A percentile compares a stretch with the other conserved stretches of the same genome.
phyloP scores from a whole-genome alignment of 139 green algal species.

The Deuterostichococcus epilithicus region DNA sequence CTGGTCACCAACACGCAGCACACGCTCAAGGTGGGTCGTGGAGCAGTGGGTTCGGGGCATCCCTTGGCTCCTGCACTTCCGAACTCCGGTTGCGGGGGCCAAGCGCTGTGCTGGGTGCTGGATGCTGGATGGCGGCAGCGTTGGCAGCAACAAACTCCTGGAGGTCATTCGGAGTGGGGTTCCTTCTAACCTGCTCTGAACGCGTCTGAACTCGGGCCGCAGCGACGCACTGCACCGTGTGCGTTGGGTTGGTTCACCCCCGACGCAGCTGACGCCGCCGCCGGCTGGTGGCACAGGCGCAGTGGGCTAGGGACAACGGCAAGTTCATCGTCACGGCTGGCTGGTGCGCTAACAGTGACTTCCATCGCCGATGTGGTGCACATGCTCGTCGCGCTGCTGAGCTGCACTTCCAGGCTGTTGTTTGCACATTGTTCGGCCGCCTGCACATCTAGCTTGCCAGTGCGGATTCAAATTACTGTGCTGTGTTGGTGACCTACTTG shows the following conservation, averaged over 20 bases:
- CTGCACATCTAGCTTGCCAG: not conserved
- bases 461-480: not conserved
- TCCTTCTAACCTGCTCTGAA: not conserved
- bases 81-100: too few species aligned
- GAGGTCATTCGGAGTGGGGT: constrained; percentile 8
- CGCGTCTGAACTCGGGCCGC: not conserved
- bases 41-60: too few species aligned
- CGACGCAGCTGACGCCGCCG: too few species aligned
- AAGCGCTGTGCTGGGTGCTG: not conserved
- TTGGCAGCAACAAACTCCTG: constrained; percentile 29
- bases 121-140: not conserved
- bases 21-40: constrained; percentile 17
- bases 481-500: not conserved
- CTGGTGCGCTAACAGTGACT: constrained; percentile 22
- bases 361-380: not conserved
- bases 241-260: too few species aligned
- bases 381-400: not conserved
- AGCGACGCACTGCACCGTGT: not conserved
- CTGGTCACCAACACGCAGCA: constrained; percentile 47
- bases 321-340: constrained; percentile 46
- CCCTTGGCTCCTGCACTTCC: too few species aligned
- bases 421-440: not conserved
- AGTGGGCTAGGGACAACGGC: constrained; percentile 24
- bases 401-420: not conserved
- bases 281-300: not conserved